These are phyloP conservation scores for Phytopythium vexans DNA, from an alignment of 352 stramenopile species.

Conservation along the genomic window DNA sequence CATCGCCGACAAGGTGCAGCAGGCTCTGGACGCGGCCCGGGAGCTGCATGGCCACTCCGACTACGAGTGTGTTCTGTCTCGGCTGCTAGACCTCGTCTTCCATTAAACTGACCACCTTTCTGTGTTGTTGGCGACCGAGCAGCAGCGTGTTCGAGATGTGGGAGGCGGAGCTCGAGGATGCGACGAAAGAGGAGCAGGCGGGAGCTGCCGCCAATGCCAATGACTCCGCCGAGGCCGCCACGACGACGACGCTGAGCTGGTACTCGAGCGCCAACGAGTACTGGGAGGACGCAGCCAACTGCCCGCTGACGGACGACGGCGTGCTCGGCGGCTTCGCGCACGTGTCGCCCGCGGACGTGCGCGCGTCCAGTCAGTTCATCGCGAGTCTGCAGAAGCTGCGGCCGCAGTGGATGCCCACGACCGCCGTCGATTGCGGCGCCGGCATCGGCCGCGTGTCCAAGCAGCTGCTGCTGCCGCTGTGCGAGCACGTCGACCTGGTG, in stretches of 20 bases:
- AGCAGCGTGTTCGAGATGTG: slow-evolving; percentile 80
- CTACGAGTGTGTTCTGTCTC: slow-evolving; percentile 40
- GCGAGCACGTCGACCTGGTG: slow-evolving; percentile 90
- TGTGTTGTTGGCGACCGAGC: neutral
- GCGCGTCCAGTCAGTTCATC: slow-evolving; percentile 66
- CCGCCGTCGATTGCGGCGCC: slow-evolving; percentile 78
- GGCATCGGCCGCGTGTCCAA: slow-evolving; percentile 96
- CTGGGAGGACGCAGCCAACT: slow-evolving; percentile 90
- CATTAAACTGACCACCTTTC: neutral
- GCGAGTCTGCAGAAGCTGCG: slow-evolving; percentile 35
- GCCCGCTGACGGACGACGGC: slow-evolving; percentile 89
- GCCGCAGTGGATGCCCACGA: slow-evolving; percentile 43
- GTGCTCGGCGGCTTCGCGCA: slow-evolving; percentile 91
- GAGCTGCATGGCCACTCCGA: slow-evolving; percentile 54
- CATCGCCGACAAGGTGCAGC: slow-evolving; percentile 54
- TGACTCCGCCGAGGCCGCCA: neutral
- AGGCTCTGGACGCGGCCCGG: slow-evolving; percentile 49
- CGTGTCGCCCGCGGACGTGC: slow-evolving; percentile 78
- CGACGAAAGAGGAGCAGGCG: slow-evolving; percentile 8
- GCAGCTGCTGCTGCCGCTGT: slow-evolving; percentile 88
- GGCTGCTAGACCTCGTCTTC: neutral
- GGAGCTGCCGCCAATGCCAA: slow-evolving; percentile 1
- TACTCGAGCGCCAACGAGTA: slow-evolving; percentile 76
- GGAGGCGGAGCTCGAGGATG: slow-evolving; percentile 50
- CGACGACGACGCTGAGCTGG: slow-evolving; percentile 36